Evolutionary conservation across 2,329 filamentous ascomycete genomes (phyloP).

Genomic region (Sporothrix luriei): DNA sequence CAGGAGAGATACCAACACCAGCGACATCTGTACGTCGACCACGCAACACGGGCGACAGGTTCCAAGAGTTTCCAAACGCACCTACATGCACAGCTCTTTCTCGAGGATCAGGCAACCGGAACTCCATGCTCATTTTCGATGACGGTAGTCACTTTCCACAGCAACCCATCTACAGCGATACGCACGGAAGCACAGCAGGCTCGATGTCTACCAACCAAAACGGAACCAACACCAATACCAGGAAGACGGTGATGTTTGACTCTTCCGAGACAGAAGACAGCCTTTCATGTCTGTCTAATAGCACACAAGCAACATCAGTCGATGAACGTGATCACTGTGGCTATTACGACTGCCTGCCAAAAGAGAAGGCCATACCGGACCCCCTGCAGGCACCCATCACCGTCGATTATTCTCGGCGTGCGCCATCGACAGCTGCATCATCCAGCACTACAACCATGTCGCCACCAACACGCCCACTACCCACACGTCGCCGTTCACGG

Average conservation of each 20-base stretch:
- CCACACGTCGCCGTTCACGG: constrained; percentile 7
- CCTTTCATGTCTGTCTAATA: constrained; percentile 32
- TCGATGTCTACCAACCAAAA: not conserved
- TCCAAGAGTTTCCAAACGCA: not conserved
- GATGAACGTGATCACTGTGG: constrained; percentile 7
- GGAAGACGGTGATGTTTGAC: constrained; percentile 30
- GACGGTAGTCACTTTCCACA: not conserved
- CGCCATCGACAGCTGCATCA: not conserved
- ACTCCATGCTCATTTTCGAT: not conserved
- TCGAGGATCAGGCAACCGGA: not conserved
- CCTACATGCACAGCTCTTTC: not conserved
- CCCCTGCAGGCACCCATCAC: not conserved
- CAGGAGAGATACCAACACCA: not conserved
- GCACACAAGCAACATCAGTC: constrained; percentile 34
- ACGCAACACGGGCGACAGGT: not conserved
- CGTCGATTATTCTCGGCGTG: not conserved
- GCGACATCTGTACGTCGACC: not conserved
- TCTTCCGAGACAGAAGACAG: constrained; percentile 31
- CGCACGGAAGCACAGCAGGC: constrained; percentile 5
- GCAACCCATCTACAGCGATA: not conserved
- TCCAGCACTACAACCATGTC: not conserved
- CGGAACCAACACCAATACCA: not conserved
- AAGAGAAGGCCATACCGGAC: not conserved
- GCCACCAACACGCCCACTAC: not conserved
- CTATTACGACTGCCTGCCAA: constrained; percentile 12